phyloP scores from a whole-genome alignment of 2,329 filamentous ascomycete species.

The Ophiognomonia clavigignenti-juglandacearum region DNA sequence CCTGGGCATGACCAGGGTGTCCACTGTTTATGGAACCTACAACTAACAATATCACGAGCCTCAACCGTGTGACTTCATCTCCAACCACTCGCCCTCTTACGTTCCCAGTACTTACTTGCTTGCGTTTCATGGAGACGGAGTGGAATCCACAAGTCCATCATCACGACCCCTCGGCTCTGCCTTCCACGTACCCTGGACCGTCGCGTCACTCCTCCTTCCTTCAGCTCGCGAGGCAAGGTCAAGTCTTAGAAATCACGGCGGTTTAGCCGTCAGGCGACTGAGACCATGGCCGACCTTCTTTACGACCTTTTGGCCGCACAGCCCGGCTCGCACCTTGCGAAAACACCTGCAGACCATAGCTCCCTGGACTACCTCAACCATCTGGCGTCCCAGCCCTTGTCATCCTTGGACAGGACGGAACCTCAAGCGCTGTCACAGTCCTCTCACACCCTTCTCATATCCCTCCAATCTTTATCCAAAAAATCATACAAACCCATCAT shows the following conservation, averaged over 20 bases:
- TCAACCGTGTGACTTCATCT: background rate
- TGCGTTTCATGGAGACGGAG: too few relatives aligned
- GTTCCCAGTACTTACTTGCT: background rate
- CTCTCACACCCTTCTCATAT: slow-evolving; percentile 74
- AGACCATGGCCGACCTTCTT: slow-evolving; percentile 63
- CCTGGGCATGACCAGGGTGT: too few relatives aligned
- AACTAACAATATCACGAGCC: background rate
- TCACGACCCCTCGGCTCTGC: too few relatives aligned
- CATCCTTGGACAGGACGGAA: slow-evolving; percentile 69
- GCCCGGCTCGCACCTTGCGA: slow-evolving; percentile 23
- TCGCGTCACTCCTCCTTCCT: too few relatives aligned
- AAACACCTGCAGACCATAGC: slow-evolving; percentile 39
- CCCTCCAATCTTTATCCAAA: slow-evolving; percentile 83
- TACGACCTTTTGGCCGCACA: slow-evolving; percentile 61
- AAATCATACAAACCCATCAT: slow-evolving; percentile 84
- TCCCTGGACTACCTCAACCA: slow-evolving; percentile 70
- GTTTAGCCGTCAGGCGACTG: background rate
- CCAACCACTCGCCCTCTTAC: background rate
- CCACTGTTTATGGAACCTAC: too few relatives aligned
- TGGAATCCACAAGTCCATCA: too few relatives aligned
- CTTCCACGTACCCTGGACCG: too few relatives aligned
- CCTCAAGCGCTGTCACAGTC: slow-evolving; percentile 74
- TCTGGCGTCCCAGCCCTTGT: slow-evolving; percentile 71
- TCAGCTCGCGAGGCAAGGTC: too few relatives aligned
- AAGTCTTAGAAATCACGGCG: background rate